These are phyloP conservation scores for Penicillium sp. DNA, from an alignment of 2,329 filamentous ascomycete species.

Conservation along the genomic window DNA sequence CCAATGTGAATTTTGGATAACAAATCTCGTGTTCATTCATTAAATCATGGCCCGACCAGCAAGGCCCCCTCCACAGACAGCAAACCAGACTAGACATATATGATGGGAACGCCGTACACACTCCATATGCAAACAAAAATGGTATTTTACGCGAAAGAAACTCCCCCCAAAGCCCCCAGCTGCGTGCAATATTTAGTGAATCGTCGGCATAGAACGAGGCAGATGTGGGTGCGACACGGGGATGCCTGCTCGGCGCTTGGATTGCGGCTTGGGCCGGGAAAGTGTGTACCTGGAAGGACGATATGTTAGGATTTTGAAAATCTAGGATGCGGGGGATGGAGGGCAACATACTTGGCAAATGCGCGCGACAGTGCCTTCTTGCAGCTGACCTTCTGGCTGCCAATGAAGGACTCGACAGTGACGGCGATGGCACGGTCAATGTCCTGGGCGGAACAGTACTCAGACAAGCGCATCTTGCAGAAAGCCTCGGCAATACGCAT, in stretches of 20 bases:
- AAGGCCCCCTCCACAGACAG: constrained; percentile 6
- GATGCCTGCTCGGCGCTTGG: constrained; percentile 44
- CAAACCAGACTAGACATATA: constrained; percentile 1
- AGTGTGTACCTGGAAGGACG: constrained; percentile 41
- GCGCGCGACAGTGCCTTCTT: constrained; percentile 94
- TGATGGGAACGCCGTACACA: constrained; percentile 20
- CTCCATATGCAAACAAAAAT: constrained; percentile 28
- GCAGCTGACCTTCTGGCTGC: constrained; percentile 93
- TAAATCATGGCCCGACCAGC: constrained; percentile 24
- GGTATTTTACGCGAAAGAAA: constrained; percentile 30
- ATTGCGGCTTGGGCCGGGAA: constrained; percentile 45
- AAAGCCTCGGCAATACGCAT: constrained; percentile 94
- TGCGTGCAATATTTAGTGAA: constrained; percentile 16
- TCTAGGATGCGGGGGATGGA: background rate
- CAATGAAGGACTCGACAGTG: constrained; percentile 93
- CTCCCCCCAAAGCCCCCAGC: constrained; percentile 7
- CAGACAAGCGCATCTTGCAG: constrained; percentile 96
- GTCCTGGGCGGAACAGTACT: constrained; percentile 87
- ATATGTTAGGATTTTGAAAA: constrained; percentile 16
- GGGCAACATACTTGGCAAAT: constrained; percentile 88
- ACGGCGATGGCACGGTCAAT: constrained; percentile 97
- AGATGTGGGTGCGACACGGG: constrained; percentile 38
- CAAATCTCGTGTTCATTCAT: constrained; percentile 24
- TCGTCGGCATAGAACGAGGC: constrained; percentile 22
- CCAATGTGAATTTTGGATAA: background rate